Base-by-base conservation (phyloP, 305 asterid species). In the Fraxinus sp. region DNA sequence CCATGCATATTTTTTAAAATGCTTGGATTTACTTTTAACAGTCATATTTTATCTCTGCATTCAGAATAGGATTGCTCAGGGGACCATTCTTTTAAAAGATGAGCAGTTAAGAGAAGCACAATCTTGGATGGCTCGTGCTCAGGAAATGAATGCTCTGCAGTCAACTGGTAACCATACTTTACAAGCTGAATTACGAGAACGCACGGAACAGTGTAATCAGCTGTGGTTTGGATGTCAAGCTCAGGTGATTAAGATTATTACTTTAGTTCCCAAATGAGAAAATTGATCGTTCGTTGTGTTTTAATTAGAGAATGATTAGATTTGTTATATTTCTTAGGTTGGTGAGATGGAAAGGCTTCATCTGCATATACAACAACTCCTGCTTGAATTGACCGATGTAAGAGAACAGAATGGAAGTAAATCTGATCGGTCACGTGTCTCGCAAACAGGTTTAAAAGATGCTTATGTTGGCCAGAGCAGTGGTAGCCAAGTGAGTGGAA, bases 51-150 rank as follows among this genome's bases (percentile, higher is more conserved):
- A 14, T 80, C 83, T 55, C 22, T 77, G 73, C 84, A 41, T 91
- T 87, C 96, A 94, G 98, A 89, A 92, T 82, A 91, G 97, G 57
- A 46, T 46, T 46, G 57, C 96, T 85, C 97, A 93, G 86, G 98
- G 92, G 82, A 87, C 90, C 70, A 78, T 91, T 76, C 72, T 87
- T 79, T 91, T 86, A 78, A 95, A 91, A 88, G 98, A 92, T 55
- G 97, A 93, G 82, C 98, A 93, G 78, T 77, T 93, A 80, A 89
- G 97, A 77, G 97, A 95, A 83, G 93, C 97, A 59, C 98, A 92
- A 83, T 87, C 92, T 81, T 94, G 98, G 98, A 89, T 93, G 46
- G 82, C 92, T 81, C 98, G 93, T 75, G 93, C 91, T 62, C 98
- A 91, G 84, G 98, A 95, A 88, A 84, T 92, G 88, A 96, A 93